Conservation (phyloP, 495 filamentous ascomycete species). For the Aspergillus kassunensis region DNA sequence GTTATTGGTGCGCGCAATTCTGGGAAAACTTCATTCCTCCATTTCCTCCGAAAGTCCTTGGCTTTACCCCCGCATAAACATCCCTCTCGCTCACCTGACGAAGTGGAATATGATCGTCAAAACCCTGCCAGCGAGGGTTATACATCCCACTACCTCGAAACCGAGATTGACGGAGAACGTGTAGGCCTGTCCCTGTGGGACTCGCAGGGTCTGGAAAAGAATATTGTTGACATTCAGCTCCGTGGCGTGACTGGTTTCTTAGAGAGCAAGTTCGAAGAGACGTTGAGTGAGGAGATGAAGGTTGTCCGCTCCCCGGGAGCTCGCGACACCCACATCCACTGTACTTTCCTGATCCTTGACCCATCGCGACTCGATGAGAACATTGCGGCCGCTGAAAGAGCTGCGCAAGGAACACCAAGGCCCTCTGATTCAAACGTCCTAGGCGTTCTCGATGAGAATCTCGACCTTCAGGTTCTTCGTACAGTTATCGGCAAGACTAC, state of each 20-base stretch:
- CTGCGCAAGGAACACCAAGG: constrained; percentile 55
- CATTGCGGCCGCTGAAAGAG: constrained; percentile 60
- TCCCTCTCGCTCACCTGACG: constrained; percentile 48
- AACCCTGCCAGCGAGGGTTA: constrained; percentile 60
- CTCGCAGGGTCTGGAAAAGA: constrained; percentile 88
- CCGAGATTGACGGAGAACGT: constrained; percentile 88
- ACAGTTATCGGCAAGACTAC: constrained; percentile 92
- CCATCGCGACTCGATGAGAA: constrained; percentile 82
- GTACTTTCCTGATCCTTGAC: constrained; percentile 89
- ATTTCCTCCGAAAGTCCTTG: constrained; percentile 84
- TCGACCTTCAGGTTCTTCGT: constrained; percentile 86
- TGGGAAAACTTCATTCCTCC: constrained; percentile 95
- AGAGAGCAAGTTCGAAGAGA: constrained; percentile 98
- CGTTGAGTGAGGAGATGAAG: constrained; percentile 96
- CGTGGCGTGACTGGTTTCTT: constrained; percentile 87
- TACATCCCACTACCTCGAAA: constrained; percentile 84
- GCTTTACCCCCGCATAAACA: constrained; percentile 74
- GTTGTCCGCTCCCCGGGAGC: constrained; percentile 88
- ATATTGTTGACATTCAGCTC: constrained; percentile 88
- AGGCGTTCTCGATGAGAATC: constrained; percentile 77
- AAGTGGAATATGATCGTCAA: constrained; percentile 41
- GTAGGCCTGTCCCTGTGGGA: constrained; percentile 95
- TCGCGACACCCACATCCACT: constrained; percentile 96
- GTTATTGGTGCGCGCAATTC: constrained; percentile 84
- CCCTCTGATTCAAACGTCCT: constrained; percentile 39